phyloP scores from a whole-genome alignment of 805 yeast genomes.

The Wickerhamomyces xylosicus region DNA sequence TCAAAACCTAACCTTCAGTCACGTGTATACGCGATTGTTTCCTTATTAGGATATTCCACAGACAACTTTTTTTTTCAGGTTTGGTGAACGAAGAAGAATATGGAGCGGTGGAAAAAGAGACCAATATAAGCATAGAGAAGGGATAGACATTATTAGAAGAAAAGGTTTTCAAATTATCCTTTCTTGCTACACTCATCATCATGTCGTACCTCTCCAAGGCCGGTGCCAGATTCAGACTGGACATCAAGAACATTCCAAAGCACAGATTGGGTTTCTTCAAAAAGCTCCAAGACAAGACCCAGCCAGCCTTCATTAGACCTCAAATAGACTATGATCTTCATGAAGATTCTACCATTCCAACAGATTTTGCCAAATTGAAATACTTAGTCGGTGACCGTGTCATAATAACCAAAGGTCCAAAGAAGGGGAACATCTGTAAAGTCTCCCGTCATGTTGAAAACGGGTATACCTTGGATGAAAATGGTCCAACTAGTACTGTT shows the following conservation, averaged over 20 bases:
- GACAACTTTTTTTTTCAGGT: too few species aligned
- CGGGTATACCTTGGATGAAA: slow-evolving; percentile 52
- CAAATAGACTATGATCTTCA: slow-evolving; percentile 21
- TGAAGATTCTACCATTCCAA: slow-evolving; percentile 24
- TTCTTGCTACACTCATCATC: too few species aligned
- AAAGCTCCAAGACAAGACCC: slow-evolving; percentile 20
- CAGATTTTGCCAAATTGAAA: slow-evolving; percentile 43
- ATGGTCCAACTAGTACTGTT: slow-evolving; percentile 51
- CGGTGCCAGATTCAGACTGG: slow-evolving; percentile 25
- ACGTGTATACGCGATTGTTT: too few species aligned
- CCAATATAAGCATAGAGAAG: too few species aligned
- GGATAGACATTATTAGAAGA: too few species aligned
- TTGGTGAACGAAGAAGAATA: too few species aligned
- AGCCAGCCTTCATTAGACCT: slow-evolving; percentile 28
- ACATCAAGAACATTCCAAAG: slow-evolving; percentile 21
- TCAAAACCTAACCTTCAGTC: too few species aligned
- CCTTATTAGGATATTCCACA: too few species aligned
- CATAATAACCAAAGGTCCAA: slow-evolving; percentile 56
- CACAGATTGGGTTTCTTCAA: slow-evolving; percentile 20
- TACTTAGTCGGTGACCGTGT: slow-evolving; percentile 72
- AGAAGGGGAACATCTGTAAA: slow-evolving; percentile 65
- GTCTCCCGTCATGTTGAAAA: slow-evolving; percentile 49
- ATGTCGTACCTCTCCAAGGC: slow-evolving; percentile 25
- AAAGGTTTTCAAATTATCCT: too few species aligned
- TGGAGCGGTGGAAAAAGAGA: too few species aligned